phyloP scores from a whole-genome alignment of 768 basidiomycete genomes.

The Mrakia gelida region DNA sequence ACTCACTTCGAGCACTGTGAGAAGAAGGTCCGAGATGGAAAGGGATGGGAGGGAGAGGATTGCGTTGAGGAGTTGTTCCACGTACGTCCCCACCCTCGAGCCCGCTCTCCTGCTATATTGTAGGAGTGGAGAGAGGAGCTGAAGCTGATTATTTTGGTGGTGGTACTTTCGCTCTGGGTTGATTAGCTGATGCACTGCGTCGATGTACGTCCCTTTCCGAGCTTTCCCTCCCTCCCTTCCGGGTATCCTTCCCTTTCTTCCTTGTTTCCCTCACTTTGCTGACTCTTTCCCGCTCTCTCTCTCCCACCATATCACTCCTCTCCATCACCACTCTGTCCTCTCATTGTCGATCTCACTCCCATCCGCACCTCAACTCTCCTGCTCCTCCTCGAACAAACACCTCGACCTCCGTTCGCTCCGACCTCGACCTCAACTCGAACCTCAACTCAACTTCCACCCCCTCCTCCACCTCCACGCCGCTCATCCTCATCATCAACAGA shows the following conservation, averaged over 20 bases:
- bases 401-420: neutral
- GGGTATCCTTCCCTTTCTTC: neutral
- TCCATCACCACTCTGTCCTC: neutral
- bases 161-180: conserved; percentile 39
- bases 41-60: conserved; percentile 86
- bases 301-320: neutral
- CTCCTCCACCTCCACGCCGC: neutral
- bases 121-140: conserved; percentile 33
- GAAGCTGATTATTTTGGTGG: conserved; percentile 29
- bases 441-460: neutral
- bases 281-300: neutral
- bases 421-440: neutral
- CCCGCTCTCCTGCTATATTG: conserved; percentile 33
- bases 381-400: neutral
- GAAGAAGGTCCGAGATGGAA: conserved; percentile 74
- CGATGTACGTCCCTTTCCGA: conserved; percentile 55
- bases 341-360: too few relatives aligned
- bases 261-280: neutral
- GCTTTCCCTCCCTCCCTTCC: neutral
- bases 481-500: neutral
- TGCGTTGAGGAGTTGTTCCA: conserved; percentile 73
- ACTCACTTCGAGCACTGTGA: conserved; percentile 88
- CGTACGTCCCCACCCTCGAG: conserved; percentile 51
- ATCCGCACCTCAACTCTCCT: neutral
- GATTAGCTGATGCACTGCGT: conserved; percentile 78